Conservation (phyloP, 1,284 basidiomycete genomes). For the Puccinia horiana region DNA sequence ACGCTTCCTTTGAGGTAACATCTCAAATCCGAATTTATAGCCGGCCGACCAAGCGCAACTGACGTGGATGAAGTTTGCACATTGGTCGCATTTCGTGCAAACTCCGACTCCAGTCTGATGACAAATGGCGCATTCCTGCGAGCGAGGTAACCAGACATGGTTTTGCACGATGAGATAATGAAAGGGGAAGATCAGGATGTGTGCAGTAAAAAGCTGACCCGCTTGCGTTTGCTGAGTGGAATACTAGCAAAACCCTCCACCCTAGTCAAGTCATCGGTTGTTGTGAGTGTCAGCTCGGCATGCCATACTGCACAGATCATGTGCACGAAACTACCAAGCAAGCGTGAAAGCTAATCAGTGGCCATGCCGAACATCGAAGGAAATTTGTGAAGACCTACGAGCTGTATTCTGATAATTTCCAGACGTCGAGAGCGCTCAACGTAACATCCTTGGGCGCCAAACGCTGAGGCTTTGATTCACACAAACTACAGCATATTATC, state of each 20-base stretch:
- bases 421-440: slow-evolving; percentile 43
- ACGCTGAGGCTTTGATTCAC: slow-evolving; percentile 20
- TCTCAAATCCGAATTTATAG: slow-evolving; percentile 49
- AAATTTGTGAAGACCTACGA: slow-evolving; percentile 17
- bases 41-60: slow-evolving; percentile 48
- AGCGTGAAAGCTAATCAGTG: background rate
- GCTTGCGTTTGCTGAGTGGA: slow-evolving; percentile 35
- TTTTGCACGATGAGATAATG: background rate
- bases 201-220: slow-evolving; percentile 14
- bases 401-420: slow-evolving; percentile 47
- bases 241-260: slow-evolving; percentile 48
- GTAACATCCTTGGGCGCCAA: slow-evolving; percentile 14
- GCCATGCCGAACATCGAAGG: background rate
- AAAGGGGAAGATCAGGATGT: background rate
- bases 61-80: slow-evolving; percentile 40
- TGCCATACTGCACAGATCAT: slow-evolving; percentile 49
- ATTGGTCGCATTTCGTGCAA: slow-evolving; percentile 46
- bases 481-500: slow-evolving; percentile 47
- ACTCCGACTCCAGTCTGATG: slow-evolving; percentile 29
- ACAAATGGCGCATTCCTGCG: slow-evolving; percentile 41
- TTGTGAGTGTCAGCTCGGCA: slow-evolving; percentile 39
- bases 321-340: slow-evolving; percentile 32
- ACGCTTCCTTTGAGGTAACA: slow-evolving; percentile 36
- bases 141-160: background rate
- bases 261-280: slow-evolving; percentile 13